Conservation (phyloP, 768 basidiomycete species). For the Panaeolus papilionaceus region DNA sequence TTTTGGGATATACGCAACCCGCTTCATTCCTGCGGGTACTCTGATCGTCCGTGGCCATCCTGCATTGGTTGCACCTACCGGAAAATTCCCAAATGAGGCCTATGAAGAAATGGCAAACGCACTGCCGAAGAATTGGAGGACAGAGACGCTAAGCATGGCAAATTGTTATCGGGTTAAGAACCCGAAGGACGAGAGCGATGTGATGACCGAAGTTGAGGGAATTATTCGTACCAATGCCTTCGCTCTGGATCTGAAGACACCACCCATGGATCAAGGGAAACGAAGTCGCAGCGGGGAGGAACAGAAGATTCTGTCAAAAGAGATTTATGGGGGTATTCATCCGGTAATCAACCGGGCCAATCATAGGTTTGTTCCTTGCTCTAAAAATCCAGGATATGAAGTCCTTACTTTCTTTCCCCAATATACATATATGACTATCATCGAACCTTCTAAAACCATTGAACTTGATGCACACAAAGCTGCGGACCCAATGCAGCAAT, state of each 20-base stretch:
- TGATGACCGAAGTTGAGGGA: constrained; percentile 46
- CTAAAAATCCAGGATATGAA: background rate
- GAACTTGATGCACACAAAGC: constrained; percentile 28
- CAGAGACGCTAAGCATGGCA: constrained; percentile 39
- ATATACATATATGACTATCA: background rate
- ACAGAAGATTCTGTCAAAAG: constrained; percentile 21
- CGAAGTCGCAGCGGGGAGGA: constrained; percentile 29
- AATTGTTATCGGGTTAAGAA: constrained; percentile 31
- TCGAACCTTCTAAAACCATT: background rate
- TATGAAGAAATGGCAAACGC: constrained; percentile 39
- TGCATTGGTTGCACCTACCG: constrained; percentile 42
- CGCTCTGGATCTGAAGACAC: constrained; percentile 38
- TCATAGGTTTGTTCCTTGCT: constrained; percentile 41
- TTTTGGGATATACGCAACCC: constrained; percentile 43
- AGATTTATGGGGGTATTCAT: constrained; percentile 49
- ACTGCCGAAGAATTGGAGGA: constrained; percentile 32
- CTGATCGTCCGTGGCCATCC: constrained; percentile 48
- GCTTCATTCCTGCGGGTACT: constrained; percentile 37
- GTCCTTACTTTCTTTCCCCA: background rate
- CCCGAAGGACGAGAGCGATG: constrained; percentile 19
- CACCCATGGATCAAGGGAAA: constrained; percentile 22
- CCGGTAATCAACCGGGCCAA: constrained; percentile 49
- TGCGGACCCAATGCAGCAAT: constrained; percentile 52
- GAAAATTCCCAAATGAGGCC: constrained; percentile 32
- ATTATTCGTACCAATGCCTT: constrained; percentile 51